Conservation (phyloP, 2,329 filamentous ascomycete species). For the Aspergillus piperis region DNA sequence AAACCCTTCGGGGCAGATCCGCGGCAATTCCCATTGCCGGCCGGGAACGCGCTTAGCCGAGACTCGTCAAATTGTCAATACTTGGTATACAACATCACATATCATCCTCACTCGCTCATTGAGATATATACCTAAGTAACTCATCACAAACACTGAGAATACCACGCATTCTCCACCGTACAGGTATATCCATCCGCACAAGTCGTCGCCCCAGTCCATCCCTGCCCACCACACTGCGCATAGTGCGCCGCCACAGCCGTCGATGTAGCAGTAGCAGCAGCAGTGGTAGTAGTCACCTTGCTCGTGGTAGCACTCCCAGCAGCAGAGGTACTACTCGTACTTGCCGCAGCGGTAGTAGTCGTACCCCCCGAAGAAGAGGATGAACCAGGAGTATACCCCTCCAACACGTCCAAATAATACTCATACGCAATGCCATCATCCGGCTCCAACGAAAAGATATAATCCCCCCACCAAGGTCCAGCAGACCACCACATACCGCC, state of each 20-base stretch:
- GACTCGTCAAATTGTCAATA: background rate
- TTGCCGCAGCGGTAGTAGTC: background rate
- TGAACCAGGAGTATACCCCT: slow-evolving; percentile 28
- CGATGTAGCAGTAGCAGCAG: background rate
- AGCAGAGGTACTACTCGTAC: background rate
- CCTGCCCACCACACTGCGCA: slow-evolving; percentile 26
- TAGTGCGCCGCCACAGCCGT: slow-evolving; percentile 17
- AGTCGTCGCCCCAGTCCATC: slow-evolving; percentile 12
- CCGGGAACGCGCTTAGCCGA: background rate
- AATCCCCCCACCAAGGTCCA: slow-evolving; percentile 54
- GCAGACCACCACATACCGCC: slow-evolving; percentile 58
- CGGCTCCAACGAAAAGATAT: slow-evolving; percentile 55
- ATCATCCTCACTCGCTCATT: background rate
- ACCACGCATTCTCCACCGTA: slow-evolving; percentile 13
- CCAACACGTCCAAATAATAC: slow-evolving; percentile 31
- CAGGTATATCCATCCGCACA: slow-evolving; percentile 13
- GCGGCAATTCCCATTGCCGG: background rate
- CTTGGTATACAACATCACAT: background rate
- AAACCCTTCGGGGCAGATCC: background rate
- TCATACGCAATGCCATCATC: slow-evolving; percentile 45
- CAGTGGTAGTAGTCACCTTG: slow-evolving; percentile 10
- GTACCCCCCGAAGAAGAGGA: background rate
- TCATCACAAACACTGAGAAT: slow-evolving; percentile 15
- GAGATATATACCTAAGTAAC: background rate
- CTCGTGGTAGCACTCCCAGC: slow-evolving; percentile 1